Evolutionary conservation across 2,329 filamentous ascomycete genomes (phyloP).

Genomic region (Botrytis sinoallii): DNA sequence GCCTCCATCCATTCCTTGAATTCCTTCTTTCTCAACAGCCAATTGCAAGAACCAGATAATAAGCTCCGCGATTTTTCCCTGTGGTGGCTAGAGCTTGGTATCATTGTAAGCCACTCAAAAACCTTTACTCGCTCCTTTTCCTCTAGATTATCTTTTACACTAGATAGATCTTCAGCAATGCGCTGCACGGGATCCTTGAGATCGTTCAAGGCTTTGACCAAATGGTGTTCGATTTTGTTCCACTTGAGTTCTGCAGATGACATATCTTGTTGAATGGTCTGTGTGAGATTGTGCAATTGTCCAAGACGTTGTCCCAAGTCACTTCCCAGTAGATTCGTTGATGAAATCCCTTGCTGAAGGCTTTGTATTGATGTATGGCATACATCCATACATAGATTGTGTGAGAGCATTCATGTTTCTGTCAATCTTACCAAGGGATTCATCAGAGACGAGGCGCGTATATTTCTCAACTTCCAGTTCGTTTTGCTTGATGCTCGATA

Average conservation of each 20-base stretch:
- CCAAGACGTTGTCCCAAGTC: neutral
- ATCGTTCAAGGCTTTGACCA: constrained; percentile 2
- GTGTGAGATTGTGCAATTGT: neutral
- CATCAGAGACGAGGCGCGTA: no score
- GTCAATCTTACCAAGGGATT: neutral
- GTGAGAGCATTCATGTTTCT: neutral
- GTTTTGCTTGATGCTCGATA: no score
- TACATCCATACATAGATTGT: neutral
- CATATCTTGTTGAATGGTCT: neutral
- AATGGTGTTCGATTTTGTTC: neutral
- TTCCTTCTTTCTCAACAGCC: constrained; percentile 26
- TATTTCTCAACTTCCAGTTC: no score
- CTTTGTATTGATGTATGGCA: neutral
- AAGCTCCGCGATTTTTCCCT: neutral
- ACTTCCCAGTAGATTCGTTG: neutral
- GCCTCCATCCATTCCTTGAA: constrained; percentile 35
- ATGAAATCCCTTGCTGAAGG: neutral
- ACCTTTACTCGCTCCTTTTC: neutral
- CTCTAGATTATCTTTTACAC: neutral
- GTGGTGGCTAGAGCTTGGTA: neutral
- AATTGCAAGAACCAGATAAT: constrained; percentile 28
- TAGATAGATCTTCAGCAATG: constrained; percentile 2
- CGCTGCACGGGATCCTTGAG: constrained; percentile 4
- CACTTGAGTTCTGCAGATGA: neutral
- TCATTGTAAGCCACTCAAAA: neutral